Evolutionary conservation across 352 stramenopile species (phyloP).

Genomic region (Detonula confervacea): DNA sequence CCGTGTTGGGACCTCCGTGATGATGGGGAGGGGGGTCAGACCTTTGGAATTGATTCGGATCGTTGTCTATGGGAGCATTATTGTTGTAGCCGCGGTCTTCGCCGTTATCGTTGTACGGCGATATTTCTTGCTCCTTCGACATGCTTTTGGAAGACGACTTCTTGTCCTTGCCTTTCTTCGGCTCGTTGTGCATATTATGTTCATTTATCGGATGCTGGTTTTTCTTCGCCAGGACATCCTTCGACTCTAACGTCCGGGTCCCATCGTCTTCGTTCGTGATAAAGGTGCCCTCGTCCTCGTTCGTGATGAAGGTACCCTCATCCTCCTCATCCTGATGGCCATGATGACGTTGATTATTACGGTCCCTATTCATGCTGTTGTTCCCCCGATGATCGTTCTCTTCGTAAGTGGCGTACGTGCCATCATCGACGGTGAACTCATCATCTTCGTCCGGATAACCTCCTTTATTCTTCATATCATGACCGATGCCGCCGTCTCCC

Average conservation of each 20-base stretch:
- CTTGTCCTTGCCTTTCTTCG: slow-evolving; percentile 56
- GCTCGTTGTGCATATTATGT: slow-evolving; percentile 18
- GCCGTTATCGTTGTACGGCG: too few species aligned
- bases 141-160: slow-evolving; percentile 17
- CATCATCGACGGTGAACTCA: slow-evolving; percentile 51
- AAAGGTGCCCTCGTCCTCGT: too few species aligned
- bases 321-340: slow-evolving; percentile 36
- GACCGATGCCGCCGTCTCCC: slow-evolving; percentile 16
- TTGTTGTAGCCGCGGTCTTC: too few species aligned
- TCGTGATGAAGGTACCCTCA: slow-evolving; percentile 46
- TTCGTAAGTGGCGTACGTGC: slow-evolving; percentile 46
- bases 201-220: slow-evolving; percentile 25
- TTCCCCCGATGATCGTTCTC: slow-evolving; percentile 9
- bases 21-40: too few species aligned
- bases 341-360: slow-evolving; percentile 8
- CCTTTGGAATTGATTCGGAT: slow-evolving; percentile 9
- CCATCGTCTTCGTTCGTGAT: slow-evolving; percentile 53
- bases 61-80: too few species aligned
- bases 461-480: slow-evolving; percentile 29
- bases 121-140: slow-evolving; percentile 29
- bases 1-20: too few species aligned
- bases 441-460: slow-evolving; percentile 51
- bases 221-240: slow-evolving; percentile 29
- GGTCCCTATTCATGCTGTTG: too few species aligned
- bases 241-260: slow-evolving; percentile 47